Evolutionary conservation across 805 yeast species (phyloP), one percentile per base, ranked within the genome.

Genomic region (Metschnikowia bowlesiae): DNA sequence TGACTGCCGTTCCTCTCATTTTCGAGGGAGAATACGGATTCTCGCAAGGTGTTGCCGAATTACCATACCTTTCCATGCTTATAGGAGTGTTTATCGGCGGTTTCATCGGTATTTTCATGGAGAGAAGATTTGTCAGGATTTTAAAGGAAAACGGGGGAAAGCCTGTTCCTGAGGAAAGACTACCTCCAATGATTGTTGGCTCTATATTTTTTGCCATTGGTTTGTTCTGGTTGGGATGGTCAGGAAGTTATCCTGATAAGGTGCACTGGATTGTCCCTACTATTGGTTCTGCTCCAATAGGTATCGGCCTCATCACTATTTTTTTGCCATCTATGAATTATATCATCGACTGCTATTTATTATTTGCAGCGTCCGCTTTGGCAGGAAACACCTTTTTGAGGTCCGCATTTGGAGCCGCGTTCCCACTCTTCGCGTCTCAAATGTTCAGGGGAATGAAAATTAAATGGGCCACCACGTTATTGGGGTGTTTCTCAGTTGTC

Each of bases 31-130:
- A 84, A 46, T 89, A 89, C 62, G 75, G 75, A 33, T 84, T 72
- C 46, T 63, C 66, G 26, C 76, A 78, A 46, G 90, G 91, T 57
- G 82, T 81, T 29, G 82, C 82, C 8, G 85, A 85, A 68, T 74
- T 90, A 53, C 96, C 97, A 10, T 90, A 89, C 72, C 65, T 89
- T 50, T 85, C 88, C 18, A 72, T 91, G 67, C 76, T 86, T 46
- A 63, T 87, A 47, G 96, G 97, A 53, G 74, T 83, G 70, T 39
- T 79, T 6, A 40, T 81, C 30, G 89, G 91, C 48, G 83, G 85
- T 31, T 52, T 62, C 0, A 69, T 71, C 51, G 77, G 84, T 60
- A 68, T 84, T 41, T 71, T 67, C 60, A 73, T 67, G 51, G 96
- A 89, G 61, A 76, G 70, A 11, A 67, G 70, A 38, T 87, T 84